Percentiles rank a stretch among this genome's conserved stretches.
Conservation (phyloP, 2,329 filamentous ascomycete genomes). For the Neopestalotiopsis sp. region DNA sequence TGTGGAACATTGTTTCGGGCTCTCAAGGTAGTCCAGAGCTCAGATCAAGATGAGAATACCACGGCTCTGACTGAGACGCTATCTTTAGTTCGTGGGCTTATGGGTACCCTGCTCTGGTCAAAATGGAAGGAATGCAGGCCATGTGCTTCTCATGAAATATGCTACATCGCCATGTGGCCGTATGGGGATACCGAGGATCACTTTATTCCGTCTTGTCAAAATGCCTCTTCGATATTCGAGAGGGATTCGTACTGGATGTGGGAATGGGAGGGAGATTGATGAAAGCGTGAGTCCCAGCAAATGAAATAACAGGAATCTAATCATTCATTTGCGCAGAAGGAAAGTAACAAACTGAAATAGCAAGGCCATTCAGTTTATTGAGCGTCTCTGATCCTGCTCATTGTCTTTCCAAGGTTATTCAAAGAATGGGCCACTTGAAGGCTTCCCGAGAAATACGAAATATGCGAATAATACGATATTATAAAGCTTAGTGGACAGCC, state of each 20-base stretch:
- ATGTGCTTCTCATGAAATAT: constrained; percentile 39
- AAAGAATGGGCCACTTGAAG: too few species aligned
- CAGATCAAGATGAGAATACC: constrained; percentile 16
- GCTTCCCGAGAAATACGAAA: too few species aligned
- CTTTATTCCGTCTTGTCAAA: constrained; percentile 33
- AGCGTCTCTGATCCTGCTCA: too few species aligned
- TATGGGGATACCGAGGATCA: constrained; percentile 37
- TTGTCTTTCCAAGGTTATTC: too few species aligned
- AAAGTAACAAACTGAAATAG: too few species aligned
- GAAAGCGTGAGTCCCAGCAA: too few species aligned
- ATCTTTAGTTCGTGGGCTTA: constrained; percentile 26
- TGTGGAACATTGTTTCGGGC: constrained; percentile 34
- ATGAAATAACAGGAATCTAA: too few species aligned
- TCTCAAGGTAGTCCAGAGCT: constrained; percentile 29
- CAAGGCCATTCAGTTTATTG: too few species aligned
- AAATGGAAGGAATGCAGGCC: constrained; percentile 39
- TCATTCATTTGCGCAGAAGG: too few species aligned
- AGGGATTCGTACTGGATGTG: constrained; percentile 10
- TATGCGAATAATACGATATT: too few species aligned
- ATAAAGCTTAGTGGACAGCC: neutral
- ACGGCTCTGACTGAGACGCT: constrained; percentile 12
- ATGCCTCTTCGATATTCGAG: constrained; percentile 17
- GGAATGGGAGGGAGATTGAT: neutral
- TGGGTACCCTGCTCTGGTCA: constrained; percentile 37
- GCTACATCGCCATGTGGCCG: constrained; percentile 45